Evolutionary conservation across 2,329 filamentous ascomycete species (phyloP), one percentile per base, ranked within the genome.

Genomic region (Fusarium sororula): DNA sequence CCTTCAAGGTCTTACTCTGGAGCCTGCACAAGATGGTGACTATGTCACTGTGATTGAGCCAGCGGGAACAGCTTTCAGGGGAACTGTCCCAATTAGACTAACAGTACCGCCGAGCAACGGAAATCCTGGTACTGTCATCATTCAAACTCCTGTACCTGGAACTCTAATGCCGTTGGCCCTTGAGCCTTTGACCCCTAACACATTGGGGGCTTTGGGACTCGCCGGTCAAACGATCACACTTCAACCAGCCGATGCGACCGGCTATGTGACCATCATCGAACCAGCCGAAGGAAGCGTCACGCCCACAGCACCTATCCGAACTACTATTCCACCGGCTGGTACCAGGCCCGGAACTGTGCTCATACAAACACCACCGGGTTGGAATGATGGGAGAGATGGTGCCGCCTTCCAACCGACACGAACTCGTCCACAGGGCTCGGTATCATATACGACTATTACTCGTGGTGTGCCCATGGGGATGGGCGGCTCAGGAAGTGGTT

Each of bases 231-330:
- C 70, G 0, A 65, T 76, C 22, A 77, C 75, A 1, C n/a, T 77
- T 3, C 63, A 73, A 10, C 66, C 73, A 1, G 45, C 63, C 0
- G 64, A 70, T 9, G 20, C 64, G 1, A 69, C 68, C 3, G 73
- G 71, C 1, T 76, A 70, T 14, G 61, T 77, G 5, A 77, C 75
- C 2, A 53, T 77, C 8, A 77, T 77, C 10, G 75, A 77, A 14
- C 70, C 75, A 2, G 68, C 63, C 3, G 65, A 72, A 37, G 66
- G 62, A 6, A 62, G 63, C 7, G 24, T 70, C 1, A 51, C 63
- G 0, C 70, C 70, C 1, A 77, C 73, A 10, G 71, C 68, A 1
- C 73, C 75, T 2, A 63, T 76, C 5, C 35, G 66, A 55, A 72
- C 65, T 5, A 77, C 75, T 2, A 66, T 77, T 5, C 60, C 66